A percentile compares a stretch with the other conserved stretches of the same genome.
These are phyloP conservation scores for Gillenia trifoliata DNA, from an alignment of 306 rosid genomes.

Conservation along the genomic window DNA sequence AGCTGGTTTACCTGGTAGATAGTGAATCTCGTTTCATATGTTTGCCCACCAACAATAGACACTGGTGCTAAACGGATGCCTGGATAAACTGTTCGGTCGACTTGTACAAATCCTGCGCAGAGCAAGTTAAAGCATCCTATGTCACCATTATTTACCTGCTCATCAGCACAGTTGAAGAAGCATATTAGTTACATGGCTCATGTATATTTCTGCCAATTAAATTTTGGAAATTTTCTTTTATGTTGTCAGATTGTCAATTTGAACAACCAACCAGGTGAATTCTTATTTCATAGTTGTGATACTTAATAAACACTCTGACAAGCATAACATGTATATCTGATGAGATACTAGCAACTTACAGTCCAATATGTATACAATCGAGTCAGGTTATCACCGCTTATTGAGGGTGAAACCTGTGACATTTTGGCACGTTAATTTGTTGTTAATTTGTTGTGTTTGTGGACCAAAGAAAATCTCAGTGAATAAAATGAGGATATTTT, in stretches of 20 bases:
- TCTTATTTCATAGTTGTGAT: not conserved
- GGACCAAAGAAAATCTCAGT: not conserved
- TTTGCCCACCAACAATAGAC: conserved; percentile 6
- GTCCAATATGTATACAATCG: conserved; percentile 2
- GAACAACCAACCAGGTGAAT: not conserved
- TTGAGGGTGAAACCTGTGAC: not conserved
- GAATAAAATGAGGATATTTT: not conserved
- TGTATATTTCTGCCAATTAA: too few relatives aligned
- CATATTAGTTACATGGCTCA: not conserved
- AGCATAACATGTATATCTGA: not conserved
- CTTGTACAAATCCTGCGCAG: conserved; percentile 26
- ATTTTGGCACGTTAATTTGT: too few relatives aligned
- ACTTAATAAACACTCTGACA: not conserved
- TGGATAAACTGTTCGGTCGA: not conserved
- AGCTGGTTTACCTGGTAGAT: not conserved
- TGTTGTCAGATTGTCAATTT: not conserved
- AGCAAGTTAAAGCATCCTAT: conserved; percentile 12
- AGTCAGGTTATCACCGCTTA: not conserved
- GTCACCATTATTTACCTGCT: not conserved
- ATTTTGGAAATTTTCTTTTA: too few relatives aligned
- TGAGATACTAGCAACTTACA: not conserved
- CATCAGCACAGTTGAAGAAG: not conserved
- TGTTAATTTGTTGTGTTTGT: too few relatives aligned
- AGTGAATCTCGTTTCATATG: not conserved
- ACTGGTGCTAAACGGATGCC: not conserved